Conservation (phyloP, 441 rosid genomes). For the Hypseocharis bilobata region DNA sequence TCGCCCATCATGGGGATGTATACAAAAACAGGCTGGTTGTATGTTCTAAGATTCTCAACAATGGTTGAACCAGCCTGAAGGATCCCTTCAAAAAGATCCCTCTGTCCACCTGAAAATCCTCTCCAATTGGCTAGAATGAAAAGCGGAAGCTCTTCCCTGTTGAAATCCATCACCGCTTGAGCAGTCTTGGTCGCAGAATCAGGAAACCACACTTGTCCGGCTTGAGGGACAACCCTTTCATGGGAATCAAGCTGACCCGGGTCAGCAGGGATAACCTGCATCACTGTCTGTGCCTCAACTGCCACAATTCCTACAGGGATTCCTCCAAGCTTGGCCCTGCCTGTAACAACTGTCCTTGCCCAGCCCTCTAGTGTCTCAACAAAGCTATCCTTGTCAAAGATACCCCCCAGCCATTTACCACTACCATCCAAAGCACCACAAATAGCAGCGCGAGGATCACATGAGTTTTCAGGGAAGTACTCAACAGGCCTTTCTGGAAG, state of each 20-base stretch:
- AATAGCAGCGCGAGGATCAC: slow-evolving; percentile 97
- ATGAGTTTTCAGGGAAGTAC: slow-evolving; percentile 76
- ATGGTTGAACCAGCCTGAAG: slow-evolving; percentile 98
- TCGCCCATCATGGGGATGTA: slow-evolving; percentile 99
- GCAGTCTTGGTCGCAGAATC: slow-evolving; percentile 98
- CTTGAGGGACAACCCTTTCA: slow-evolving; percentile 96
- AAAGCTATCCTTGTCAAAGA: slow-evolving; percentile 88
- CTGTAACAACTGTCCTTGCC: slow-evolving; percentile 99
- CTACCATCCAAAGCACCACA: slow-evolving; percentile 50
- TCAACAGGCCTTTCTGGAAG: slow-evolving; percentile 83
- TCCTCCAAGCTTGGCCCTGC: slow-evolving; percentile 98
- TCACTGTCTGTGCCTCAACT: slow-evolving; percentile 98
- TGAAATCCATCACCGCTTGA: slow-evolving; percentile 92
- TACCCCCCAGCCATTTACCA: slow-evolving; percentile 93
- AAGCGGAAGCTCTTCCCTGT: slow-evolving; percentile 89
- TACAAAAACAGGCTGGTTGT: slow-evolving; percentile 92
- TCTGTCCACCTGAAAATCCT: slow-evolving; percentile 98
- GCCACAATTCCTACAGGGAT: slow-evolving; percentile 96
- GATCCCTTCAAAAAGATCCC: slow-evolving; percentile 97
- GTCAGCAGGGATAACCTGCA: slow-evolving; percentile 98
- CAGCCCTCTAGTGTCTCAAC: slow-evolving; percentile 93
- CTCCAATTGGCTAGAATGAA: slow-evolving; percentile 98
- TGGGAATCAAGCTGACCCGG: slow-evolving; percentile 99
- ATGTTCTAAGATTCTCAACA: slow-evolving; percentile 92
- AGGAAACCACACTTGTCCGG: slow-evolving; percentile 99